A percentile compares a stretch with the other conserved stretches of the same genome.
Evolutionary conservation across 2,329 filamentous ascomycete species (phyloP).

Genomic region (Sarocladiaceae sp.): DNA sequence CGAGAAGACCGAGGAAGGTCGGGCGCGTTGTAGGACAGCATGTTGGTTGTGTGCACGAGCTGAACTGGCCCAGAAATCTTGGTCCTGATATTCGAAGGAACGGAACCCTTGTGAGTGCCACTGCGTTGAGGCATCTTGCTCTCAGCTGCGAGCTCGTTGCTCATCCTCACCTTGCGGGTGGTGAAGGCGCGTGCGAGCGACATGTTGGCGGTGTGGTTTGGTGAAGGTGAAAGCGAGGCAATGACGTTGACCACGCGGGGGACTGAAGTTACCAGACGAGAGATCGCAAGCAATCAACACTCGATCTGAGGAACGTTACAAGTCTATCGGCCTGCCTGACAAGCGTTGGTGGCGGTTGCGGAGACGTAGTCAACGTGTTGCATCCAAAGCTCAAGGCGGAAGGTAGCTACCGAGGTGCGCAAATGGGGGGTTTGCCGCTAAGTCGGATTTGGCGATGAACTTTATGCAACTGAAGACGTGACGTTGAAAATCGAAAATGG

Average conservation of each 20-base stretch:
- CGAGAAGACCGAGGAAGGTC: slow-evolving; percentile 62
- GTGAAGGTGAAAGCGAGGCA: slow-evolving; percentile 5
- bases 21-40: slow-evolving; percentile 91
- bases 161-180: slow-evolving; percentile 58
- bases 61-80: slow-evolving; percentile 87
- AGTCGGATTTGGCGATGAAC: slow-evolving; percentile 3
- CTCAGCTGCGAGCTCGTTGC: slow-evolving; percentile 38
- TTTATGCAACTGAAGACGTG: slow-evolving; percentile 7
- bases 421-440: slow-evolving; percentile 7
- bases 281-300: slow-evolving; percentile 5
- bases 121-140: slow-evolving; percentile 42
- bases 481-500: neutral
- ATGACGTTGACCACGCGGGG: slow-evolving; percentile 9
- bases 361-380: slow-evolving; percentile 6
- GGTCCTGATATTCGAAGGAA: slow-evolving; percentile 43
- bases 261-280: slow-evolving; percentile 7
- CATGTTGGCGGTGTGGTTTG: slow-evolving; percentile 26
- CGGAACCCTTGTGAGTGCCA: slow-evolving; percentile 45
- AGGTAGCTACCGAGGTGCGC: slow-evolving; percentile 15
- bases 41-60: slow-evolving; percentile 91
- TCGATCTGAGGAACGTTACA: slow-evolving; percentile 12
- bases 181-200: slow-evolving; percentile 69
- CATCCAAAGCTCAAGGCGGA: slow-evolving; percentile 14
- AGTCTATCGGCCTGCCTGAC: neutral
- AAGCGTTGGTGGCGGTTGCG: slow-evolving; percentile 3